Base-by-base conservation (phyloP, 805 yeast genomes). In the Debaryomyces castellii region DNA sequence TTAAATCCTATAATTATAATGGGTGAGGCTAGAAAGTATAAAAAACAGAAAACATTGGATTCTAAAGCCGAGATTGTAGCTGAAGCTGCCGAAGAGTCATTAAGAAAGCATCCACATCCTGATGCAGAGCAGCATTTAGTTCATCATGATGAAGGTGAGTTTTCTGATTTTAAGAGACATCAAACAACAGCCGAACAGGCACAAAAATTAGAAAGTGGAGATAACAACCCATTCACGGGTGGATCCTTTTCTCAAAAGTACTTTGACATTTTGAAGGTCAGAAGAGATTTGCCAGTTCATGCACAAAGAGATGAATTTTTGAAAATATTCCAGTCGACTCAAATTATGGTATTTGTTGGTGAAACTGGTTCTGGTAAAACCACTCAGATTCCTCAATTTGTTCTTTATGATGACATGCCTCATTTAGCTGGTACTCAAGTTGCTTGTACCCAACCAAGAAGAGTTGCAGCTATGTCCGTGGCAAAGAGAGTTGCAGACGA, bases 311-410 rank as follows among this genome's bases (percentile, higher is more conserved):
- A 82, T 43, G 96, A 92, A 67, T 94, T 94, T 64, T 76, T 94
- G 47, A 76, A 78, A 52, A 82, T 88, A 47, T 94, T 86, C 68
- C 98, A 92, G 51, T 71, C 78, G 17, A 83, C 92, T 32, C 99
- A 92, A 69, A 87, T 92, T 62, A 87, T 94, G 95, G 98, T 92
- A 30, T 89, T 94, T 67, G 98, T 94, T 43, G 99, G 99, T 74
- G 99, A 92, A 65, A 92, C 99, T 4, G 99, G 99, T 73, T 89
- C 97, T 24, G 99, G 99, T 80, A 92, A 92, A 68, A 92, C 98
- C 21, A 92, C 99, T 0, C 99, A 92, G 71, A 91, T 92, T 51
- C 98, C 99, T 3, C 99, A 92, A 69, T 94, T 91, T 68, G 97
- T 92, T 18, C 71, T 85, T 41, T 89, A 81, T 58, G 97, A 94